phyloP scores from a whole-genome alignment of 306 rosid species.

The Vachellia pachyceras region DNA sequence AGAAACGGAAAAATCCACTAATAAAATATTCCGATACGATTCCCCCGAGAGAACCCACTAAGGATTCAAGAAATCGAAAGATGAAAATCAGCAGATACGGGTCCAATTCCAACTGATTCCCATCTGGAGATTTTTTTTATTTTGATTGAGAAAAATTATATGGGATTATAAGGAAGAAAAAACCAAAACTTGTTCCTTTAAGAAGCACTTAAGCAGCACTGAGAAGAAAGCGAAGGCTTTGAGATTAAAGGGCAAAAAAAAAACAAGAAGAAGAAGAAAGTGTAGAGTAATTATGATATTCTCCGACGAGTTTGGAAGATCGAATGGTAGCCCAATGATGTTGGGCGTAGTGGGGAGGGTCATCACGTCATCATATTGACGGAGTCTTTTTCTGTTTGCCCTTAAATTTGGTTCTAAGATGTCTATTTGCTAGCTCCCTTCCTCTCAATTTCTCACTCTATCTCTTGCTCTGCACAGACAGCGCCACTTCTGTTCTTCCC shows the following conservation, averaged over 20 bases:
- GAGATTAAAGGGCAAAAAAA: neutral
- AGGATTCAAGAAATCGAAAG: conserved; percentile 33
- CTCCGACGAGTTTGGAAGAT: conserved; percentile 76
- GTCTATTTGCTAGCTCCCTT: neutral
- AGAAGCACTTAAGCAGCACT: conserved; percentile 21
- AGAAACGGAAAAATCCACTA: conserved; percentile 34
- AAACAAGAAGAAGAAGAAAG: neutral
- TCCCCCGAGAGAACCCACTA: conserved; percentile 34
- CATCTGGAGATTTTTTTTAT: conserved; percentile 13
- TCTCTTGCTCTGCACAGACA: neutral
- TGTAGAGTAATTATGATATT: conserved; percentile 26
- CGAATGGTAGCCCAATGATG: conserved; percentile 54
- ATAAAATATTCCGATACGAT: conserved; percentile 49
- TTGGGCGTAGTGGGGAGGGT: conserved; percentile 54
- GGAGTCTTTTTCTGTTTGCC: conserved; percentile 39
- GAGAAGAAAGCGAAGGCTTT: conserved; percentile 10
- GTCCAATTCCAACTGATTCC: conserved; percentile 41
- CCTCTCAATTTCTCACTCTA: neutral
- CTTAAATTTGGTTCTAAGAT: conserved; percentile 7
- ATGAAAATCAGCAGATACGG: conserved; percentile 32
- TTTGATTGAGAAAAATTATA: neutral
- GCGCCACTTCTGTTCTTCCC: neutral
- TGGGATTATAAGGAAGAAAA: neutral
- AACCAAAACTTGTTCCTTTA: conserved; percentile 17
- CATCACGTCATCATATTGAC: conserved; percentile 65